A percentile compares a stretch with the other conserved stretches of the same genome.
Evolutionary conservation across 257 asterid species (phyloP).

Genomic region (Solanum tacnaense): DNA sequence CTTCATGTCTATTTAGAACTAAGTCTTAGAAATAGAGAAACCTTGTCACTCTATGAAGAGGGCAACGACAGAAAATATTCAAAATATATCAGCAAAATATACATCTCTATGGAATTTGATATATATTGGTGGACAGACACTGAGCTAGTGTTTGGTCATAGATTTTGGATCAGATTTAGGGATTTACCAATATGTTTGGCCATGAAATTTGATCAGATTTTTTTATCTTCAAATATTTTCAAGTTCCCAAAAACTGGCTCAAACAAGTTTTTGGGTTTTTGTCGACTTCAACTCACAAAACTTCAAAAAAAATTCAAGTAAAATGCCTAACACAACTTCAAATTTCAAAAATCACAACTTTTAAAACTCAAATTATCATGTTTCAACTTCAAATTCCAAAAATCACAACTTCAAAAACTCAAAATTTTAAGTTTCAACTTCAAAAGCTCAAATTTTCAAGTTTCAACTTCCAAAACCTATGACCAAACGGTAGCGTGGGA

Average conservation of each 20-base stretch:
- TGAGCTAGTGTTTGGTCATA: not conserved
- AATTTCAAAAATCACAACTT: not conserved
- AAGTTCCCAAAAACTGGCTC: not conserved
- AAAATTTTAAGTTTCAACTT: not conserved
- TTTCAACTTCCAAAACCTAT: not conserved
- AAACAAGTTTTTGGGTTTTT: not conserved
- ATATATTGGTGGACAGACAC: not conserved
- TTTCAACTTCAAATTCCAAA: not conserved
- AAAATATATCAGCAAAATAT: not conserved
- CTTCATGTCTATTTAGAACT: not conserved
- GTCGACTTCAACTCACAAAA: not conserved
- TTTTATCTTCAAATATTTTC: not conserved
- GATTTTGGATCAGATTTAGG: not conserved
- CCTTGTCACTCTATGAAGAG: not conserved
- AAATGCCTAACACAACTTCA: not conserved
- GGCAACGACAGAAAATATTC: not conserved
- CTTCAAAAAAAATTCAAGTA: not conserved
- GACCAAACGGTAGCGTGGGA: not conserved
- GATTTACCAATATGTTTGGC: not conserved
- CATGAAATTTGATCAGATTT: not conserved
- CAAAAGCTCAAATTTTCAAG: not conserved
- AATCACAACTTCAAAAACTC: not conserved
- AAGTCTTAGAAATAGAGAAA: not conserved
- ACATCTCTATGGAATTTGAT: not conserved
- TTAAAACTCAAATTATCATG: not conserved